phyloP scores from a whole-genome alignment of 1,139 yeast genomes.

The Debaryomycetaceae sp. region DNA sequence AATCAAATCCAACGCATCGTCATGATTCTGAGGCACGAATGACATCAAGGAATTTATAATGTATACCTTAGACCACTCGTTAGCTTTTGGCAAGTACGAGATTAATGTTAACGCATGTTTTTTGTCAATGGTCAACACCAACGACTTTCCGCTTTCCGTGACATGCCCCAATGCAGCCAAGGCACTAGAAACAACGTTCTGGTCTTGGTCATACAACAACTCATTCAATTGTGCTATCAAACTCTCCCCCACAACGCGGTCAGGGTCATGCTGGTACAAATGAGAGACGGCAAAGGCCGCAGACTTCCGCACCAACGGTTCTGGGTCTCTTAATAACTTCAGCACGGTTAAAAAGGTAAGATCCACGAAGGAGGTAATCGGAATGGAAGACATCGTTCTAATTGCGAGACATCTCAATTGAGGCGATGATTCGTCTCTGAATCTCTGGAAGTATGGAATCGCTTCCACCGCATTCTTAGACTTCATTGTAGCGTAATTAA shows the following conservation, averaged over 20 bases:
- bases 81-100: constrained; percentile 47
- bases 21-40: constrained; percentile 65
- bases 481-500: constrained; percentile 54
- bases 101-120: constrained; percentile 54
- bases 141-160: constrained; percentile 51
- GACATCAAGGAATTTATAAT: constrained; percentile 66
- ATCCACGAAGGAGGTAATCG: constrained; percentile 49
- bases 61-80: constrained; percentile 81
- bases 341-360: constrained; percentile 20
- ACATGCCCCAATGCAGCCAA: constrained; percentile 66
- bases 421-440: constrained; percentile 37
- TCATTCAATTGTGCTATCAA: constrained; percentile 56
- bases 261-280: constrained; percentile 56
- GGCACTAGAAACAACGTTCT: constrained; percentile 69
- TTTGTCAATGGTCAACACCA: constrained; percentile 55
- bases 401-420: constrained; percentile 50
- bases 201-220: constrained; percentile 54
- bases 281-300: constrained; percentile 73
- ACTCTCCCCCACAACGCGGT: constrained; percentile 40
- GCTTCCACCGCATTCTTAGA: constrained; percentile 56
- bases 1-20: constrained; percentile 64
- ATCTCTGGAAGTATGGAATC: constrained; percentile 53
- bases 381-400: constrained; percentile 60
- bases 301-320: constrained; percentile 61
- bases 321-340: constrained; percentile 46